These are phyloP conservation scores for Mycena belliarum DNA, from an alignment of 768 basidiomycete species.

Conservation along the genomic window DNA sequence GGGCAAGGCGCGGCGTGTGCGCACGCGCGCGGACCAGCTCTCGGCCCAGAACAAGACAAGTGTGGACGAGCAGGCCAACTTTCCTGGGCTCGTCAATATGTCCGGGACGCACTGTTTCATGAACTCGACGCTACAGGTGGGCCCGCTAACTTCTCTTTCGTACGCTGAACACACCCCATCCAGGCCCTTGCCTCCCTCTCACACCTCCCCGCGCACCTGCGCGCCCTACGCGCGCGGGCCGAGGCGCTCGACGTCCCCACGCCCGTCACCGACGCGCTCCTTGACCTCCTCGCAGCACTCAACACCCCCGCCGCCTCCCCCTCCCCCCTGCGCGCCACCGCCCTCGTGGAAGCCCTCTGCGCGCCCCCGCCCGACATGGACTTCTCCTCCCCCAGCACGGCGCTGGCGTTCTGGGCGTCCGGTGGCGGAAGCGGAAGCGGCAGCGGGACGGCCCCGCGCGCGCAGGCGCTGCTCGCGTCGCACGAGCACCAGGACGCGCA, in stretches of 20 bases:
- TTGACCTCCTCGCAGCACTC: slow-evolving; percentile 69
- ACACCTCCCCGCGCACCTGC: slow-evolving; percentile 80
- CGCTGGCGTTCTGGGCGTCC: slow-evolving; percentile 34
- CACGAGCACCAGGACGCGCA: slow-evolving; percentile 98
- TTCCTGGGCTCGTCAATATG: slow-evolving; percentile 92
- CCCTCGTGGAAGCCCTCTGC: slow-evolving; percentile 25
- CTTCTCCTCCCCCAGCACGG: slow-evolving; percentile 48
- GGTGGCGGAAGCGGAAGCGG: neutral
- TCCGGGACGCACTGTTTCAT: slow-evolving; percentile 98
- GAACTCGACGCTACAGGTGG: slow-evolving; percentile 92
- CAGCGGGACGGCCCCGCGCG: slow-evolving; percentile 1
- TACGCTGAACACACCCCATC: neutral
- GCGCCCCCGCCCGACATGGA: slow-evolving; percentile 62
- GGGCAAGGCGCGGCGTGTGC: slow-evolving; percentile 45
- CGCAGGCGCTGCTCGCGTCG: slow-evolving; percentile 73
- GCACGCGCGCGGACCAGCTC: slow-evolving; percentile 60
- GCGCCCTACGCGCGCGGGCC: slow-evolving; percentile 72
- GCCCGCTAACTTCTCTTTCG: neutral
- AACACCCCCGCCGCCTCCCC: slow-evolving; percentile 58
- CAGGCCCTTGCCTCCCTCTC: slow-evolving; percentile 89
- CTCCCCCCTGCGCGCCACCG: slow-evolving; percentile 54
- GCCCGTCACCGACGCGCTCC: slow-evolving; percentile 82
- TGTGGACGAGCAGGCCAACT: slow-evolving; percentile 37
- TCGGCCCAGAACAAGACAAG: slow-evolving; percentile 29
- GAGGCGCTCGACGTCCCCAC: slow-evolving; percentile 80